Base-by-base conservation (phyloP, 768 basidiomycete species). In the Galerina marginata region DNA sequence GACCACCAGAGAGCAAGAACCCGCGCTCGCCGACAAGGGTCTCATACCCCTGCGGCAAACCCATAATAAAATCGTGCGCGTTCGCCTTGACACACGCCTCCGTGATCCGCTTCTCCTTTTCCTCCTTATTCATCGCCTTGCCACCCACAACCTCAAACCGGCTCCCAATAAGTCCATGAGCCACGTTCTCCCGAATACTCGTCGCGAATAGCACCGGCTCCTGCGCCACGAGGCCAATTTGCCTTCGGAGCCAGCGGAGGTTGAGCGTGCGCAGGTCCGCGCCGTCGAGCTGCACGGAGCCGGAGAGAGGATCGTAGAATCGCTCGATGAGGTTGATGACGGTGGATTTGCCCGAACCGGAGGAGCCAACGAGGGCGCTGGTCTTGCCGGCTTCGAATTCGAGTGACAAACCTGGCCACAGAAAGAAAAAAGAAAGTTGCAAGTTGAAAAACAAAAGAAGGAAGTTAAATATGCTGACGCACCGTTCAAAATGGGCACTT, bases 21-120 rank as follows among this genome's bases (percentile, higher is more conserved):
- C 93, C 93, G 57, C 91, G 86, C 73, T 95, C 93, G 33, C 92
- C 93, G 26, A 94, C 92, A 77, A 91, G 78, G 6, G 93, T 95
- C 38, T 93, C 88, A 67, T 95, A 95, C 1, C 91, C 91, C 10
- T 84, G 71, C 0, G 93, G 92, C 5, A 95, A 76, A 67, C 90
- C 90, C 59, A 75, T 77, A 60, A 95, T 87, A 71, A 95, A 95
- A 7, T 87, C 88, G 64, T 95, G 89, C 0, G 92, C 93, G 66
- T 95, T 95, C 3, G 93, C 87, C 71, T 93, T 92, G 73, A 92
- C 74, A 65, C 91, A 93, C 0, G 93, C 93, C 49, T 91, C 86
- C 75, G 89, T 88, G 76, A 95, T 83, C 20, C 93, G 73, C 44
- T 77, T 79, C 59, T 89, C 82, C 74, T 92, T 89, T 67, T 92